Evolutionary conservation across 768 basidiomycete genomes (phyloP).

Genomic region (Sistotremastrum suecicum): DNA sequence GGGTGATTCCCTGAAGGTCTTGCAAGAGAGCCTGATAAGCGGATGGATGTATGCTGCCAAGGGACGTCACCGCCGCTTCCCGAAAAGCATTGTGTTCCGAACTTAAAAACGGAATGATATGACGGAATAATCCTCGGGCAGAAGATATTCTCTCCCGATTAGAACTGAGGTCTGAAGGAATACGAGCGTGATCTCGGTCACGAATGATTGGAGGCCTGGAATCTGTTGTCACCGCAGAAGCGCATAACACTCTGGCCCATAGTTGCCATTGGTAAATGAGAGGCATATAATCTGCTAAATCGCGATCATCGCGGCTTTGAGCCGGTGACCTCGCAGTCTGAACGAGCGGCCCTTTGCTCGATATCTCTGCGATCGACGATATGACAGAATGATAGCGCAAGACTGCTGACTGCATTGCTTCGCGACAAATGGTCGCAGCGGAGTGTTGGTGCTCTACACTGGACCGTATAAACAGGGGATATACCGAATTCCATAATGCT

Average conservation of each 20-base stretch:
- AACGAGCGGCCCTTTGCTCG: conserved; percentile 35
- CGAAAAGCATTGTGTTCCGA: conserved; percentile 75
- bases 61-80: conserved; percentile 75
- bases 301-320: conserved; percentile 34
- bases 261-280: conserved; percentile 68
- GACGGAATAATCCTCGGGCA: conserved; percentile 70
- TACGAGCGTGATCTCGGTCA: conserved; percentile 54
- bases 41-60: conserved; percentile 70
- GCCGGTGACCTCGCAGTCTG: conserved; percentile 26
- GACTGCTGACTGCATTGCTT: conserved; percentile 51
- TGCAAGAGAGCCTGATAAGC: conserved; percentile 74
- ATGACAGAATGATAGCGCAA: conserved; percentile 61
- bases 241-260: conserved; percentile 76
- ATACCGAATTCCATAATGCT: conserved; percentile 61
- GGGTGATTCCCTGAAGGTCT: conserved; percentile 65
- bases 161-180: conserved; percentile 57
- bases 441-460: conserved; percentile 35
- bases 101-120: conserved; percentile 76
- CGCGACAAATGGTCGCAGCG: conserved; percentile 40
- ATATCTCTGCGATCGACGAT: conserved; percentile 60
- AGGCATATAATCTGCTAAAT: conserved; percentile 40
- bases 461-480: conserved; percentile 46
- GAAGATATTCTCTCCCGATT: conserved; percentile 75
- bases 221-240: conserved; percentile 61
- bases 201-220: conserved; percentile 24